Percentiles rank a stretch among this genome's conserved stretches.
Evolutionary conservation across 441 rosid species (phyloP).

Genomic region (Erodium moschatum): DNA sequence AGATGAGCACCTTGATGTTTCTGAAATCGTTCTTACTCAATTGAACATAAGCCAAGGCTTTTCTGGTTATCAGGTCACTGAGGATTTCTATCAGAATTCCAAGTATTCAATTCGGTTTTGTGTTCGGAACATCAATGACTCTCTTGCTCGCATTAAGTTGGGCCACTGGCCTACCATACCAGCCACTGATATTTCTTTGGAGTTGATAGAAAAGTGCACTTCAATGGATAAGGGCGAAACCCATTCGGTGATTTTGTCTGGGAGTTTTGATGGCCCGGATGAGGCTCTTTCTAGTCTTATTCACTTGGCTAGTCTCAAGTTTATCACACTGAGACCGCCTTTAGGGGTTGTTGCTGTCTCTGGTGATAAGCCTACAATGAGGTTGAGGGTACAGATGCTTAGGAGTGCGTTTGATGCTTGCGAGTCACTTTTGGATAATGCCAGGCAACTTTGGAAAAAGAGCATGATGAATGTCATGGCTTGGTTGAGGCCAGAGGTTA

Average conservation of each 20-base stretch:
- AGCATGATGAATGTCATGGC: slow-evolving; percentile 86
- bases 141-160: slow-evolving; percentile 60
- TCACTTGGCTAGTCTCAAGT: slow-evolving; percentile 58
- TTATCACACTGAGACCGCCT: slow-evolving; percentile 60
- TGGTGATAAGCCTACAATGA: slow-evolving; percentile 39
- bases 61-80: slow-evolving; percentile 29
- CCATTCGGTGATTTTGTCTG: slow-evolving; percentile 46
- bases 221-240: slow-evolving; percentile 30
- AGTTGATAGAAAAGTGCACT: slow-evolving; percentile 38
- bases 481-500: slow-evolving; percentile 88
- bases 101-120: slow-evolving; percentile 60
- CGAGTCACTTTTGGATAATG: slow-evolving; percentile 61
- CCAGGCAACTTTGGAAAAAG: slow-evolving; percentile 71
- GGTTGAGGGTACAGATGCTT: slow-evolving; percentile 77
- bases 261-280: slow-evolving; percentile 74
- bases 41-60: slow-evolving; percentile 37
- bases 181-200: slow-evolving; percentile 50
- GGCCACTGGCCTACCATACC: slow-evolving; percentile 86
- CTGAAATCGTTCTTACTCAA: slow-evolving; percentile 62
- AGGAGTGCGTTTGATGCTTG: slow-evolving; percentile 60
- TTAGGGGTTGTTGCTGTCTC: slow-evolving; percentile 25
- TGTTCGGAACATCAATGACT: slow-evolving; percentile 39
- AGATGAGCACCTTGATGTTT: slow-evolving; percentile 58
- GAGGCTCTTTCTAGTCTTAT: slow-evolving; percentile 76
- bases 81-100: slow-evolving; percentile 27